Conservation (phyloP, 208 protist species). For the Acanthamoeba sp. region DNA sequence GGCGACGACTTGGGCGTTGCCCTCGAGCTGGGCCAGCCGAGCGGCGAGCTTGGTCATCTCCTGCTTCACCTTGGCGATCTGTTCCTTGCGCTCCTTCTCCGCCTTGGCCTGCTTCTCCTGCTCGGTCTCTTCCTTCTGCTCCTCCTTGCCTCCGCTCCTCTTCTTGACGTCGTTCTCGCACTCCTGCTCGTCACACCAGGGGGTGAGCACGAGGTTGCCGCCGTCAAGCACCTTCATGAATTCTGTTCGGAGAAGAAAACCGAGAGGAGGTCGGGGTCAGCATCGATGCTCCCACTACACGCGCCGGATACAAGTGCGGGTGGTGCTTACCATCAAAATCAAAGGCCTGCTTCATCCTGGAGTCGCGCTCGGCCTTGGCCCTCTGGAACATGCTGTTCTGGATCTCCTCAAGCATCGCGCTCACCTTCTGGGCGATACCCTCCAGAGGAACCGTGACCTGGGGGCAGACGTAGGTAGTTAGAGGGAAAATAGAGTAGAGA, state of each 20-base stretch:
- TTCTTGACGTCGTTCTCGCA: conserved; percentile 97
- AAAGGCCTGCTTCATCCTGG: conserved; percentile 23
- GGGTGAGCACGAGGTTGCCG: conserved; percentile 92
- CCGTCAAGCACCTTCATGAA: conserved; percentile 95
- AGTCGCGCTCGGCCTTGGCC: conserved; percentile 87
- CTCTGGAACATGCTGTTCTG: conserved; percentile 92
- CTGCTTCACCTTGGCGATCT: conserved; percentile 62
- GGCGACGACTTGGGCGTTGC: neutral
- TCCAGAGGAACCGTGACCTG: conserved; percentile 63
- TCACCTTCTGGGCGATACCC: conserved; percentile 71
- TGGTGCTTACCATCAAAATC: neutral
- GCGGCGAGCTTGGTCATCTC: conserved; percentile 36
- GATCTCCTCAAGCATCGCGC: conserved; percentile 93
- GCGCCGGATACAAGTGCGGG: neutral
- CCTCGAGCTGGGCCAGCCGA: conserved; percentile 1
- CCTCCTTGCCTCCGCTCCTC: conserved; percentile 73
- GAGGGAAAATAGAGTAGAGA: too few relatives aligned
- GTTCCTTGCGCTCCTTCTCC: conserved; percentile 68
- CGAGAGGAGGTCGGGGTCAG: conserved; percentile 52
- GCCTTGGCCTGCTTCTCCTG: conserved; percentile 28
- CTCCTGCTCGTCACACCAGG: conserved; percentile 93
- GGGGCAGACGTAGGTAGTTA: too few relatives aligned
- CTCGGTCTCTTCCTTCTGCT: conserved; percentile 46
- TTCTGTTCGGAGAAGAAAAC: conserved; percentile 84
- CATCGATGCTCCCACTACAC: neutral